phyloP scores from a whole-genome alignment of 768 basidiomycete species.

The Pleurotus sapidus region DNA sequence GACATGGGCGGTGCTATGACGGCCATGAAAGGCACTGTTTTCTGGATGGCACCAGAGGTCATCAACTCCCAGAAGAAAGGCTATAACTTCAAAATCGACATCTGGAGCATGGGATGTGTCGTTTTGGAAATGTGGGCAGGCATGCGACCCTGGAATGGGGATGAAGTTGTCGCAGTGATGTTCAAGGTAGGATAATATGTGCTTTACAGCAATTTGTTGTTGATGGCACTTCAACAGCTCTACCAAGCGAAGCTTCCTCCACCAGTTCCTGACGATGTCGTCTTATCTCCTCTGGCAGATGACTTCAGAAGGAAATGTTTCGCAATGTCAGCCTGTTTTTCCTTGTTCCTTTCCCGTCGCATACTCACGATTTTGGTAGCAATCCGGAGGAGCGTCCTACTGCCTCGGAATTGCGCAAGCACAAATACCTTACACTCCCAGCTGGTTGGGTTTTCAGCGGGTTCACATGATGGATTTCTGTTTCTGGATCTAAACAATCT shows the following conservation, averaged over 20 bases:
- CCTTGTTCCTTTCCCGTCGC: neutral
- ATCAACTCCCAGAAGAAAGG: constrained; percentile 84
- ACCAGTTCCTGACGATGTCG: constrained; percentile 83
- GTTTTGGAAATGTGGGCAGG: constrained; percentile 99
- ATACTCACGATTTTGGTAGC: constrained; percentile 33
- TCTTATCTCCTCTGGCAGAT: constrained; percentile 69
- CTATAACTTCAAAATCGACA: constrained; percentile 96
- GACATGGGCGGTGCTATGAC: constrained; percentile 86
- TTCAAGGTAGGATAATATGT: constrained; percentile 68
- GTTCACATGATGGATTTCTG: constrained; percentile 37
- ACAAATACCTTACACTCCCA: constrained; percentile 74
- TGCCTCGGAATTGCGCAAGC: constrained; percentile 74
- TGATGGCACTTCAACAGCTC: constrained; percentile 43
- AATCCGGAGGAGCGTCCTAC: constrained; percentile 83
- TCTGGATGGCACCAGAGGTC: constrained; percentile 99
- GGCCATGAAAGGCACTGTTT: constrained; percentile 96
- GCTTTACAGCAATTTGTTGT: neutral
- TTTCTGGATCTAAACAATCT: neutral
- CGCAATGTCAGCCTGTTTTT: constrained; percentile 60
- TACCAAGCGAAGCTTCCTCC: constrained; percentile 84
- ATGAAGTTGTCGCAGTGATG: constrained; percentile 90
- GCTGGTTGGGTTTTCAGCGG: constrained; percentile 75
- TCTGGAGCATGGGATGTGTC: constrained; percentile 99
- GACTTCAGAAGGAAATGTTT: constrained; percentile 91
- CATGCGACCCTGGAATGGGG: constrained; percentile 89